phyloP scores from a whole-genome alignment of 1,139 yeast species.

The Debaryomyces sp. region DNA sequence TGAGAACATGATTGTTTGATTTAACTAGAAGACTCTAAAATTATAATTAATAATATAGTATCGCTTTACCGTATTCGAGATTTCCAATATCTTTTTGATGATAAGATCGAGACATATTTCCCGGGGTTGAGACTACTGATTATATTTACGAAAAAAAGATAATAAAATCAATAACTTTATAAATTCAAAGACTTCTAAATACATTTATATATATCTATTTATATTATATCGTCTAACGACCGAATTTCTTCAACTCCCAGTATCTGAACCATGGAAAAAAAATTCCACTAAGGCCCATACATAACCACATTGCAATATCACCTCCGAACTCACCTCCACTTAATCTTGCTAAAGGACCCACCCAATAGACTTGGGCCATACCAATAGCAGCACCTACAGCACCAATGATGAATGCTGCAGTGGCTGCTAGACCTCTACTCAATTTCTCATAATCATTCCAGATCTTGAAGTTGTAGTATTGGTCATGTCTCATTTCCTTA shows the following conservation, averaged over 20 bases:
- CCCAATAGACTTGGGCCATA: constrained; percentile 78
- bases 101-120: not conserved
- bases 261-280: constrained; percentile 67
- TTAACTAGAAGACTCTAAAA: not conserved
- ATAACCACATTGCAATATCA: constrained; percentile 81
- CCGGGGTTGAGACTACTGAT: not conserved
- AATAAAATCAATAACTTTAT: not conserved
- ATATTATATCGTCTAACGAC: constrained; percentile 28
- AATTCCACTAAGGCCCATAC: constrained; percentile 71
- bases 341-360: constrained; percentile 66
- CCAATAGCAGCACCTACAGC: constrained; percentile 80
- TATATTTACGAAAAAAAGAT: not conserved
- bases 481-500: constrained; percentile 22
- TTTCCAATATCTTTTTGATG: not conserved
- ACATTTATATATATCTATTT: not conserved
- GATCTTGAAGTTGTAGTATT: constrained; percentile 61
- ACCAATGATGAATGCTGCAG: constrained; percentile 60
- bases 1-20: not conserved
- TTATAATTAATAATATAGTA: not conserved
- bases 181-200: not conserved
- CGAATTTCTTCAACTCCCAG: constrained; percentile 59
- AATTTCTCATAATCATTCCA: constrained; percentile 63
- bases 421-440: constrained; percentile 68
- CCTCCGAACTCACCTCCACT: constrained; percentile 62
- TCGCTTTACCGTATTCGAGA: not conserved